Percentiles rank a stretch among this genome's conserved stretches.
Conservation (phyloP, 768 basidiomycete species). For the Crepidotus variabilis region DNA sequence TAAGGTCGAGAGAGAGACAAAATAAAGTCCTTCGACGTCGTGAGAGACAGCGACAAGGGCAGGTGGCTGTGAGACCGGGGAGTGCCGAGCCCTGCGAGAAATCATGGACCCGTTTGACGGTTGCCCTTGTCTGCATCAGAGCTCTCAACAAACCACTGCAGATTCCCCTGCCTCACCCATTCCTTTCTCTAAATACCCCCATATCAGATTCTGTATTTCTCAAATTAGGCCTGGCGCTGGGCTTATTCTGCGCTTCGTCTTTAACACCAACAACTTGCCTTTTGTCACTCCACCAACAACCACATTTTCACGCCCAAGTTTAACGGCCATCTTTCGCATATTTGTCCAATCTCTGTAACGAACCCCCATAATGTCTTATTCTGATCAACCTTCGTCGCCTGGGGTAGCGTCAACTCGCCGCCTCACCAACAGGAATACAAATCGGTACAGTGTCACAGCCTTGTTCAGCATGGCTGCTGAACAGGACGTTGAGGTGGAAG, state of each 20-base stretch:
- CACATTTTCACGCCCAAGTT: constrained; percentile 13
- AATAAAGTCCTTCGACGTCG: background rate
- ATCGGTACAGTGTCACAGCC: constrained; percentile 94
- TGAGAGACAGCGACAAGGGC: background rate
- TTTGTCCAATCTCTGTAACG: constrained; percentile 18
- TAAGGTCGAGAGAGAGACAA: background rate
- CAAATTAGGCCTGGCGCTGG: constrained; percentile 36
- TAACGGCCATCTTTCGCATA: constrained; percentile 14
- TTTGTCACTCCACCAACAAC: constrained; percentile 3
- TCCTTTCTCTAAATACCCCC: constrained; percentile 17
- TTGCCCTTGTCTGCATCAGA: background rate
- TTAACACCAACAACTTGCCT: constrained; percentile 12
- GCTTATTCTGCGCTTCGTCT: constrained; percentile 23
- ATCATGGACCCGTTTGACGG: background rate
- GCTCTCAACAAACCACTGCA: background rate
- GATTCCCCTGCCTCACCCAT: constrained; percentile 12
- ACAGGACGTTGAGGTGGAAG: constrained; percentile 97
- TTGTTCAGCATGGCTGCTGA: constrained; percentile 98
- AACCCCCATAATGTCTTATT: constrained; percentile 54
- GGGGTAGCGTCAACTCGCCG: constrained; percentile 66
- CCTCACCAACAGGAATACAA: constrained; percentile 89
- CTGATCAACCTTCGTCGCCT: constrained; percentile 59
- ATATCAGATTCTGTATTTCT: constrained; percentile 22
- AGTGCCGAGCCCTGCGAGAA: background rate
- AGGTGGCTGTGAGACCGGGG: background rate